Conservation (phyloP, 441 rosid species). For the Biscutella laevigata region DNA sequence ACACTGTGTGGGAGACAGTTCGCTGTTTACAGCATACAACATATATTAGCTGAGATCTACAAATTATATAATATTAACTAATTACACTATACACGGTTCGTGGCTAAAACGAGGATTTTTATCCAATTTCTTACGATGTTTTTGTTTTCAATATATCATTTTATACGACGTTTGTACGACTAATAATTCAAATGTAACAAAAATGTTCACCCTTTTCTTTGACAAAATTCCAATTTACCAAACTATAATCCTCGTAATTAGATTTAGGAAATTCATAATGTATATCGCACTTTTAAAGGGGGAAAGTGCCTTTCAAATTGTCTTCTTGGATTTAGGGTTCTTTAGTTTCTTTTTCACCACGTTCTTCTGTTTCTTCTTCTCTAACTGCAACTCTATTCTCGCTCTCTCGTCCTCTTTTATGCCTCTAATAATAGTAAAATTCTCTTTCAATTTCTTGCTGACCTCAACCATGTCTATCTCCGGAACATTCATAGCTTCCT, state of each 20-base stretch:
- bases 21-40: too few relatives aligned
- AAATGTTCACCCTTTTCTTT: too few relatives aligned
- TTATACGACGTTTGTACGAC: too few relatives aligned
- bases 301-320: neutral
- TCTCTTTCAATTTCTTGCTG: conserved; percentile 42
- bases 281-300: neutral
- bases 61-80: too few relatives aligned
- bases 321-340: conserved; percentile 23
- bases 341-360: conserved; percentile 28
- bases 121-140: too few relatives aligned
- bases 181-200: too few relatives aligned
- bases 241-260: neutral
- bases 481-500: neutral
- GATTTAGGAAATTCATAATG: neutral
- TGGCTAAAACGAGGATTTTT: too few relatives aligned
- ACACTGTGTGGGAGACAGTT: too few relatives aligned
- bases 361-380: conserved; percentile 35
- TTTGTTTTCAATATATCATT: too few relatives aligned
- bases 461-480: conserved; percentile 40
- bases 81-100: too few relatives aligned
- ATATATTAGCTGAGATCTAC: too few relatives aligned
- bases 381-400: conserved; percentile 35
- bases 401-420: conserved; percentile 58
- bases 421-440: conserved; percentile 39
- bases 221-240: neutral